Evolutionary conservation across 495 filamentous ascomycete species (phyloP).

Genomic region (Eremomyces bilateralis): DNA sequence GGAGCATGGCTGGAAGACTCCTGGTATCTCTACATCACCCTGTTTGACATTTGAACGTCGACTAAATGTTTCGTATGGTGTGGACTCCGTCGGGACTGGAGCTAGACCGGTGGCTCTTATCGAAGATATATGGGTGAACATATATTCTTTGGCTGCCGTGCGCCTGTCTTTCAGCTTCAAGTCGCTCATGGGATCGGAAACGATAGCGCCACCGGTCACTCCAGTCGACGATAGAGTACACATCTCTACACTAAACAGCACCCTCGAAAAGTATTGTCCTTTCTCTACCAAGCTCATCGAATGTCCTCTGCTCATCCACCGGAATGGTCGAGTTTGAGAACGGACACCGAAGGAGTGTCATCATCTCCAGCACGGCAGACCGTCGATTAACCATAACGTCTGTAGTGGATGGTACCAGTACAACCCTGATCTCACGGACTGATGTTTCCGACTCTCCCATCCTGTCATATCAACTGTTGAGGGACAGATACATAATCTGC

Average conservation of each 20-base stretch:
- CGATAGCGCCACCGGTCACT: constrained; percentile 29
- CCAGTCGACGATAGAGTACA: constrained; percentile 22
- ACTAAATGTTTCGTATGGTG: background rate
- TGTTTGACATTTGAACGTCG: background rate
- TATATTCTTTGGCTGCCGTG: no score
- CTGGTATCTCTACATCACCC: constrained; percentile 19
- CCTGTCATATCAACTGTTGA: constrained; percentile 21
- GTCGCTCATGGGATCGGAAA: no score
- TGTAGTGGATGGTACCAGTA: constrained; percentile 5
- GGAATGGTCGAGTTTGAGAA: constrained; percentile 1
- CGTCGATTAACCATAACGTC: constrained; percentile 24
- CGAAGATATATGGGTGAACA: no score
- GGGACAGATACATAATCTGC: no score
- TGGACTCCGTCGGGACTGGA: no score
- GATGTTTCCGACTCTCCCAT: constrained; percentile 37
- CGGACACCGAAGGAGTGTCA: constrained; percentile 3
- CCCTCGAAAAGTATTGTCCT: constrained; percentile 18
- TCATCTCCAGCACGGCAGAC: constrained; percentile 32
- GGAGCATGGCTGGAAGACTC: constrained; percentile 25
- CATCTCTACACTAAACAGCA: constrained; percentile 32
- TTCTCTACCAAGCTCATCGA: background rate
- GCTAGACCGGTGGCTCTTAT: no score
- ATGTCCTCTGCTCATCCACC: no score
- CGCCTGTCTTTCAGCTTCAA: no score
- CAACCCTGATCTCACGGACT: constrained; percentile 10